A percentile compares a stretch with the other conserved stretches of the same genome.
phyloP scores from a whole-genome alignment of 2,329 filamentous ascomycete genomes.

The Fusarium buxicola region DNA sequence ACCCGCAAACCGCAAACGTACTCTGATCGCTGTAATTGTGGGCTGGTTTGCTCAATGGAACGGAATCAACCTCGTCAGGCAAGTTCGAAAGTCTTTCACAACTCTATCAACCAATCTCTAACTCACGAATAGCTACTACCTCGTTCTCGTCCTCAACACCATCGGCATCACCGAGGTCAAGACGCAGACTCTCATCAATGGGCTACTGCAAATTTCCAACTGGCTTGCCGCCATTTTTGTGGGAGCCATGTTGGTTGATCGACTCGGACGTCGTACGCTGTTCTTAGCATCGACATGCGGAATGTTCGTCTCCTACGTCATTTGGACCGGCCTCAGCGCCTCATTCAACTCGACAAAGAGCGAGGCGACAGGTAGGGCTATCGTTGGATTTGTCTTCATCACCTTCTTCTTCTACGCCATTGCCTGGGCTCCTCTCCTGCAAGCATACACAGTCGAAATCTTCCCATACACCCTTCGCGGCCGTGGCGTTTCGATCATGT shows the following conservation, averaged over 20 bases:
- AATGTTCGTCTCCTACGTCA: slow-evolving; percentile 52
- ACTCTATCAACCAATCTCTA: background rate
- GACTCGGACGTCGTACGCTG: slow-evolving; percentile 55
- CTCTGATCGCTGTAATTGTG: slow-evolving; percentile 36
- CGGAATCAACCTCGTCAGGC: slow-evolving; percentile 37
- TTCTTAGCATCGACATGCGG: slow-evolving; percentile 52
- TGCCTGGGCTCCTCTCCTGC: slow-evolving; percentile 50
- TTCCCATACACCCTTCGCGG: slow-evolving; percentile 40
- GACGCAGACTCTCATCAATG: slow-evolving; percentile 49
- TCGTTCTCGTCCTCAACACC: slow-evolving; percentile 53
- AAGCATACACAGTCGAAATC: slow-evolving; percentile 47
- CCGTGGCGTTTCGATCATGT: slow-evolving; percentile 36
- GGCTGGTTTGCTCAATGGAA: slow-evolving; percentile 41
- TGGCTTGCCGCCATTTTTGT: slow-evolving; percentile 53
- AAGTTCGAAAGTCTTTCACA: background rate
- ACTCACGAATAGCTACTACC: slow-evolving; percentile 47
- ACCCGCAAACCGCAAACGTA: slow-evolving; percentile 46
- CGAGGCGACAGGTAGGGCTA: slow-evolving; percentile 41
- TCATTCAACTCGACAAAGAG: slow-evolving; percentile 34
- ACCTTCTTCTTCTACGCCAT: slow-evolving; percentile 54
- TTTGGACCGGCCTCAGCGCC: slow-evolving; percentile 47
- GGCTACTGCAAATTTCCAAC: slow-evolving; percentile 51
- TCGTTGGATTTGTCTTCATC: slow-evolving; percentile 55
- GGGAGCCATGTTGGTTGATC: slow-evolving; percentile 54
- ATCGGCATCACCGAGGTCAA: slow-evolving; percentile 54